Percentiles rank a stretch among this genome's conserved stretches.
phyloP scores from a whole-genome alignment of 2,329 filamentous ascomycete species.

The Fusarium torreyae region DNA sequence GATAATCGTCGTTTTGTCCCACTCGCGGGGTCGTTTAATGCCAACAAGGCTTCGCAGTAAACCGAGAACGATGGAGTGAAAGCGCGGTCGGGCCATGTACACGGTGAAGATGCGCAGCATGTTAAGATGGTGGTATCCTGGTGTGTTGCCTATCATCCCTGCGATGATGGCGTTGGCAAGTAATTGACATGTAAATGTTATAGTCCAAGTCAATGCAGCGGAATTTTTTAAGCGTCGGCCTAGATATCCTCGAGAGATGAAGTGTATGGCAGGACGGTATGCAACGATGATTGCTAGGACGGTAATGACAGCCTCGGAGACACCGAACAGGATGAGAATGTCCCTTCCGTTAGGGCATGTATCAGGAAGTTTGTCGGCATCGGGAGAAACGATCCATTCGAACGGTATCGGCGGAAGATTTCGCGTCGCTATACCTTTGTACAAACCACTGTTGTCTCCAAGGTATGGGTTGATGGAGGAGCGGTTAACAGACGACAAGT shows the following conservation, averaged over 20 bases:
- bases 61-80: slow-evolving; percentile 35
- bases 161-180: slow-evolving; percentile 40
- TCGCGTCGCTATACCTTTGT: not conserved
- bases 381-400: slow-evolving; percentile 44
- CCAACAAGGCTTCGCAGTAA: slow-evolving; percentile 40
- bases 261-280: slow-evolving; percentile 41
- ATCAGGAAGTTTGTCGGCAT: not conserved
- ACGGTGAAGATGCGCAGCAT: slow-evolving; percentile 46
- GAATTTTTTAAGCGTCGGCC: slow-evolving; percentile 35
- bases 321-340: slow-evolving; percentile 40
- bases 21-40: slow-evolving; percentile 20
- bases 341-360: slow-evolving; percentile 30
- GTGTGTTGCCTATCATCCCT: slow-evolving; percentile 39
- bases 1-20: slow-evolving; percentile 44
- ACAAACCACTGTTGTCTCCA: slow-evolving; percentile 41
- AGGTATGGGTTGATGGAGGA: slow-evolving; percentile 40
- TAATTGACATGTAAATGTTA: slow-evolving; percentile 38
- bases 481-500: slow-evolving; percentile 27
- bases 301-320: slow-evolving; percentile 41
- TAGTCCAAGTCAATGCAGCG: slow-evolving; percentile 33
- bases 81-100: slow-evolving; percentile 45
- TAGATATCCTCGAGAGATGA: slow-evolving; percentile 28
- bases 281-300: slow-evolving; percentile 28
- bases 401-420: slow-evolving; percentile 43
- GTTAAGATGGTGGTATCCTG: slow-evolving; percentile 41